These are phyloP conservation scores for Discostella pseudostelligera DNA, from an alignment of 108 stramenopile genomes.

Conservation along the genomic window DNA sequence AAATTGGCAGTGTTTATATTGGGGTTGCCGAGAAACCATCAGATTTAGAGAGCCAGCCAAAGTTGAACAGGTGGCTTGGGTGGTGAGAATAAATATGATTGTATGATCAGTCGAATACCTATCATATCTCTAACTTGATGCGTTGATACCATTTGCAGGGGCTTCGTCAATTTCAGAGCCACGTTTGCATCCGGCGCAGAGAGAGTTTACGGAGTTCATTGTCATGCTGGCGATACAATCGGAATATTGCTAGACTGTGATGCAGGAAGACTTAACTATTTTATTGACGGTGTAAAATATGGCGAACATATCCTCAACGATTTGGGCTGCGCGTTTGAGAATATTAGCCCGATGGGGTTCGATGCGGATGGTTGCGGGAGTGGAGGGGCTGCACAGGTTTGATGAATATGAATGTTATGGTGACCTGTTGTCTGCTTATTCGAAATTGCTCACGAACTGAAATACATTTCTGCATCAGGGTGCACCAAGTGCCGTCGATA, in stretches of 20 bases:
- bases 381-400: constrained; percentile 73
- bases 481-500: constrained; percentile 79
- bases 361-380: constrained; percentile 85
- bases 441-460: neutral
- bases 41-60: constrained; percentile 53
- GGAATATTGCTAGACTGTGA: constrained; percentile 96
- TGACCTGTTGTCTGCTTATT: neutral
- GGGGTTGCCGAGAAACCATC: constrained; percentile 92
- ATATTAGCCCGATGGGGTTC: constrained; percentile 85
- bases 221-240: constrained; percentile 88
- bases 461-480: constrained; percentile 33
- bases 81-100: constrained; percentile 45
- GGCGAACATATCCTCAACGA: constrained; percentile 95
- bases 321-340: constrained; percentile 94
- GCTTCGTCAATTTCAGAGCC: constrained; percentile 93
- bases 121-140: too few relatives aligned
- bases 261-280: constrained; percentile 88
- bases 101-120: neutral
- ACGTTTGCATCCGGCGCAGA: constrained; percentile 88
- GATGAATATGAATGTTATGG: neutral
- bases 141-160: constrained; percentile 30
- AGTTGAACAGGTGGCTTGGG: constrained; percentile 80
- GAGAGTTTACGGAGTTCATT: constrained; percentile 89
- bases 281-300: constrained; percentile 94
- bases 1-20: constrained; percentile 90